Conservation (phyloP, 371 early-diverging fungal species). For the Mucor piriformis region DNA sequence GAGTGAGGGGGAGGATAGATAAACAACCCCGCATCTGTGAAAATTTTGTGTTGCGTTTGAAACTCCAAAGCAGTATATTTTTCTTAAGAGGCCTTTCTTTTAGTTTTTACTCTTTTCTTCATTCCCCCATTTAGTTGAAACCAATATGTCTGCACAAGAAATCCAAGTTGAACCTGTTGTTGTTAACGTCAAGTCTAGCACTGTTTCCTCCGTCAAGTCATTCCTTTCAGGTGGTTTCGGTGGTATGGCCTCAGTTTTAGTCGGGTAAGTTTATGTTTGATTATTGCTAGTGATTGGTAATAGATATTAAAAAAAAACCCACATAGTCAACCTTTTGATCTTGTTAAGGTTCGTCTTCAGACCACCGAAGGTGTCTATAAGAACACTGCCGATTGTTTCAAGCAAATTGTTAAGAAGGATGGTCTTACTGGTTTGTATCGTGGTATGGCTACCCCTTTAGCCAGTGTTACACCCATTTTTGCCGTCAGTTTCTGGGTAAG, state of each 20-base stretch:
- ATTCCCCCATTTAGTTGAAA: neutral
- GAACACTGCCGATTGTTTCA: conserved; percentile 88
- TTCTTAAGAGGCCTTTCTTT: neutral
- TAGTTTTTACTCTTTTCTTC: conserved; percentile 3
- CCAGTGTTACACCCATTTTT: conserved; percentile 94
- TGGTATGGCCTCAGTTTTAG: conserved; percentile 80
- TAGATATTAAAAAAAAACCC: neutral
- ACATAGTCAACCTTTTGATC: conserved; percentile 77
- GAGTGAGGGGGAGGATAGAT: too few relatives aligned
- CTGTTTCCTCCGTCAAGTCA: conserved; percentile 74
- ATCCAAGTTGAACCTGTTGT: conserved; percentile 4
- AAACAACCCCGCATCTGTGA: neutral
- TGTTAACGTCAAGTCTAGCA: conserved; percentile 22
- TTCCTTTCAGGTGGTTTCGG: conserved; percentile 96
- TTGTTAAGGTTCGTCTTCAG: conserved; percentile 93
- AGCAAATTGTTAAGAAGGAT: conserved; percentile 85
- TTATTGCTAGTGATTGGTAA: neutral
- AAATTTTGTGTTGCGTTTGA: neutral
- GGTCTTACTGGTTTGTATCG: conserved; percentile 93
- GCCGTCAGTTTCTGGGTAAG: conserved; percentile 92
- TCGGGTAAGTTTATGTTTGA: conserved; percentile 48
- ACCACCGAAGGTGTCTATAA: conserved; percentile 84
- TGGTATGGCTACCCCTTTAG: conserved; percentile 91
- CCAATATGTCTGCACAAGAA: conserved; percentile 15
- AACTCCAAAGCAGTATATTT: conserved; percentile 6